Base-by-base conservation (phyloP, 257 asterid genomes). In the Solanum medicagineum region DNA sequence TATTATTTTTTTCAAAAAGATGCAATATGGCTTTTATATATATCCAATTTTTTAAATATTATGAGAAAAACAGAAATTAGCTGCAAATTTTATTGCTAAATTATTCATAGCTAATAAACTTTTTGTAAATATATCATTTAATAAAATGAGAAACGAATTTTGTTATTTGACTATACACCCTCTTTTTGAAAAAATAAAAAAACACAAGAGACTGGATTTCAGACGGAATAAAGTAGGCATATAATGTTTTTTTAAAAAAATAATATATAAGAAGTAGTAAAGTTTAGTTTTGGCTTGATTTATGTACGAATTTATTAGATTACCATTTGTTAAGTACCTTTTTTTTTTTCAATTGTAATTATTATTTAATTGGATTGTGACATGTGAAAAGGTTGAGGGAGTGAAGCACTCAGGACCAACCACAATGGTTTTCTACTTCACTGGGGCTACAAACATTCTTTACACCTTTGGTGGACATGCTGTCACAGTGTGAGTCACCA, bases 401-500 rank as follows among this genome's bases (percentile, higher is more conserved):
- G 97, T 93, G 86, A 89, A 89, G 91, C 98, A 93, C 85, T 94
- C 98, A 10, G 98, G 91, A 22, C 98, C 98, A 90, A 84, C 93
- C n/a, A 91, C 81, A 86, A 87, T 94, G 93, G 97, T 94, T 63
- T 96, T 94, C 57, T 94, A 94, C 92, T 93, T 94, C 80, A 93
- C 98, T 79, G 98, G 98, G 86, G 96, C 98, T 86, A 94, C 98
- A 81, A 94, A 94, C 88, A 93, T 94, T 89, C 98, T 94, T 84
- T 94, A 94, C 56, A 94, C 98, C 75, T 94, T 94, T 88, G 98
- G 98, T 84, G 98, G 97, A 1, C 98, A 94, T 87, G 98, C 98
- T 87, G 98, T 94, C 87, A 94, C 97, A 19, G 98, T 94, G 98
- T 94, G 66, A 91, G 96, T 59, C 6, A 20, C 26, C 12, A 42